Evolutionary conservation across 208 protist species (phyloP), one percentile per base, ranked within the genome.

Genomic region (Leishmania martiniquensis): DNA sequence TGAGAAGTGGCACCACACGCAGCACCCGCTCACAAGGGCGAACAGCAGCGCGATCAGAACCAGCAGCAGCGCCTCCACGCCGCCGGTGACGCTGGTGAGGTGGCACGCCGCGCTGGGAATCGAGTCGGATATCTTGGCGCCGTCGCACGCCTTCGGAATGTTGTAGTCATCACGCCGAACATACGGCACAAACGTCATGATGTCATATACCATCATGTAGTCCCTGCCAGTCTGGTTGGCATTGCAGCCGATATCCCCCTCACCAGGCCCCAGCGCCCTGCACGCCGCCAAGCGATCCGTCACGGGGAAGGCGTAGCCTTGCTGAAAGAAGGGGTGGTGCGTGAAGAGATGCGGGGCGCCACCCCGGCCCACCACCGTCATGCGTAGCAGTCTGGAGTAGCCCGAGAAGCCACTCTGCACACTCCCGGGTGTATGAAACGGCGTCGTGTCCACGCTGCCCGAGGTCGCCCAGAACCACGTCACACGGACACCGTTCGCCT

Each of bases 271-370:
- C 57, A 90, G 68, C 69, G 29, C 76, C 15, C 39, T 22, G 75
- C 86, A 90, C 37, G 77, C 83, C 39, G 17, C 20, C 42, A 2
- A 10, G 47, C 80, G 83, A 55, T 87, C 72, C 22, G 54, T 3
- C 68, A 25, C 51, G 2, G 87, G 87, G 47, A 89, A 81, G 39
- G 78, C 54, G 62, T 84, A 62, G 49, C 76, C 76, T 71, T 91
- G 81, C 52, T 79, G 72, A 60, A 85, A 84, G 66, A 91, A 91
- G 34, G 87, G 87, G 65, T 91, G 87, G 70, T 91, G 85, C 47
- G 69, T 37, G 73, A 87, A 91, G 32, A 89, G 81, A 17, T 84
- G 87, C 25, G 87, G 47, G 32, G 69, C 54, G 32, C 49, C 54
- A 29, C 82, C 87, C 10, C 7, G 25, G 37, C 85, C 85, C 12